Evolutionary conservation across 106 monocot species (phyloP), one percentile per base, ranked within the genome.

Genomic region (Narthecium ossifragum): DNA sequence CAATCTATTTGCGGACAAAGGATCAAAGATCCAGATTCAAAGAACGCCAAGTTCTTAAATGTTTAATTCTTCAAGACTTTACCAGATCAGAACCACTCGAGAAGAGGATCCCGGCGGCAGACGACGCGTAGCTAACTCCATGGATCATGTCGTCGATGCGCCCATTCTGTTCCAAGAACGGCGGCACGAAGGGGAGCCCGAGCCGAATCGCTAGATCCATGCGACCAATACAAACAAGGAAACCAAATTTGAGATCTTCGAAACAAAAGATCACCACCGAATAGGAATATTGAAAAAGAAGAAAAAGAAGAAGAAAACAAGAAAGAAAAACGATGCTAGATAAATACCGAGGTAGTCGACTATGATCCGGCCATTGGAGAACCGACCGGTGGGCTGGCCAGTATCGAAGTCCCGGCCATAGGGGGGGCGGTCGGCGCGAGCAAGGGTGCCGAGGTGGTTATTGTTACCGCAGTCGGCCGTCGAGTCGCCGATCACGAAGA

Each of bases 331-430:
- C 23, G 4, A 9, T 5, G 25, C 21, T 15, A 13, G 32, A 50
- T 1, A 31, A 39, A 11, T 26, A 88, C 88, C 84, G 41, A 89
- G 71, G 32, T 72, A 88, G 58, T 92, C 92, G 70, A 87, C 75
- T 66, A 81, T 51, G 77, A 92, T 65, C n/a, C 92, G 75, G 39
- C 89, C 88, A 51, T 91, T 91, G 77, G 66, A 77, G 83, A 83
- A 86, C 70, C 91, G 79, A 31, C 87, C 83, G 40, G 77, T 87
- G 45, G 92, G 87, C 21, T 5, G 41, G 65, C 67, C 71, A 30
- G 87, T 80, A 66, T 84, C 83, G 71, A 92, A 92, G 60, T 92
- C 92, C 0, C 84, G 72, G 63, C 92, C 84, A 63, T 87, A 87
- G 6, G 92, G 92, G 0, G 59, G 70, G 4, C 71, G 75, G 28